Conservation (phyloP, 2,329 filamentous ascomycete genomes). For the Myriangium duriaei region DNA sequence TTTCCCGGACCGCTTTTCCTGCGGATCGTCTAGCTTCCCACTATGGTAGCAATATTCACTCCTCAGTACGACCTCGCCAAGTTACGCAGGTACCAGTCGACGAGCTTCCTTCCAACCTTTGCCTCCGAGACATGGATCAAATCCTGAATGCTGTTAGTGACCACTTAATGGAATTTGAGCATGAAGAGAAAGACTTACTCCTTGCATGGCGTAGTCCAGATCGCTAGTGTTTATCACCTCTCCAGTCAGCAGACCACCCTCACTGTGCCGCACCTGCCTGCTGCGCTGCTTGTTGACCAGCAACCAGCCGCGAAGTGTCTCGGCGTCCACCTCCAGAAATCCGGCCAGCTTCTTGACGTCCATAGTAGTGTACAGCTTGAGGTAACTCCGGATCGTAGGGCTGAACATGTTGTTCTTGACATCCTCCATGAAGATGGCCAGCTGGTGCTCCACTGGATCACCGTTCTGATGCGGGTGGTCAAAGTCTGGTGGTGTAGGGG, state of each 20-base stretch:
- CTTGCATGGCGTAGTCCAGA: constrained; percentile 92
- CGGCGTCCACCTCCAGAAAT: constrained; percentile 93
- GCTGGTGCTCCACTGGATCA: constrained; percentile 94
- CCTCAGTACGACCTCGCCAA: constrained; percentile 80
- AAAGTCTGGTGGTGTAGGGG: constrained; percentile 90
- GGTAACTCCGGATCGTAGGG: constrained; percentile 94
- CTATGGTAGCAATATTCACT: too few species aligned
- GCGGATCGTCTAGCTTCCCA: too few species aligned
- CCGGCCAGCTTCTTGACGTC: constrained; percentile 95
- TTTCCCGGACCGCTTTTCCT: too few species aligned
- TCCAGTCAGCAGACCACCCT: constrained; percentile 79
- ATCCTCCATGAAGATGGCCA: constrained; percentile 98
- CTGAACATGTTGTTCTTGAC: constrained; percentile 99
- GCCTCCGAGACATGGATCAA: constrained; percentile 98
- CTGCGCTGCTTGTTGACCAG: constrained; percentile 98
- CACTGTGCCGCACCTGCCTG: constrained; percentile 88
- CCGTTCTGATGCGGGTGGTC: constrained; percentile 93
- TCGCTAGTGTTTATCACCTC: constrained; percentile 89
- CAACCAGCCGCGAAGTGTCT: constrained; percentile 86
- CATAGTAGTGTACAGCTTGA: constrained; percentile 99
- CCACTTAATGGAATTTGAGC: background rate
- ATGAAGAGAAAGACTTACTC: constrained; percentile 44
- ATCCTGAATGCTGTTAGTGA: constrained; percentile 45
- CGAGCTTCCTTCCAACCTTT: constrained; percentile 91
- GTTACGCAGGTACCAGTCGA: constrained; percentile 98